phyloP scores from a whole-genome alignment of 768 basidiomycete species.

The Russula dissimulans region DNA sequence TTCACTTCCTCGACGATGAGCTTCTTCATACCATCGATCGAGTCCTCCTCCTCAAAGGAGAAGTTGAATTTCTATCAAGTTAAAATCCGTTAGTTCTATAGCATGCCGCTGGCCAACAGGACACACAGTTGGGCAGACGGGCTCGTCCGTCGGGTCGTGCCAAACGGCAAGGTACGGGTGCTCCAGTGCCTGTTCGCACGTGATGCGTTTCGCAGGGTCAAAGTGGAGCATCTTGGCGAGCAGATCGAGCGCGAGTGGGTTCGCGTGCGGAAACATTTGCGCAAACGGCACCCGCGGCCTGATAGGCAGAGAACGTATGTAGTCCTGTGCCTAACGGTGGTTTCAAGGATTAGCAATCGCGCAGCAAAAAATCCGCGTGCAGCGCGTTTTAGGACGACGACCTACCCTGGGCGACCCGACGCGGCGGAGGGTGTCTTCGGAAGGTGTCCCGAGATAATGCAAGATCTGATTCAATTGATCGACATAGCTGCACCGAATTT shows the following conservation, averaged over 20 bases:
- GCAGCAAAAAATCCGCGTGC: not conserved
- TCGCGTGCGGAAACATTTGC: slow-evolving; percentile 87
- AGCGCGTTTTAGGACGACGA: slow-evolving; percentile 3
- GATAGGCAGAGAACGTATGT: slow-evolving; percentile 96
- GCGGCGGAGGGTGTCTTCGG: slow-evolving; percentile 90
- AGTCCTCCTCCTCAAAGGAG: slow-evolving; percentile 92
- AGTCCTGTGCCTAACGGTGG: slow-evolving; percentile 77
- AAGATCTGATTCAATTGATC: slow-evolving; percentile 98
- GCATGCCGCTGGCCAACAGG: not conserved
- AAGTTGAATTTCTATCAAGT: slow-evolving; percentile 86
- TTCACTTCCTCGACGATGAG: slow-evolving; percentile 91
- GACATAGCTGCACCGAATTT: slow-evolving; percentile 58
- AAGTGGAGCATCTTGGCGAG: slow-evolving; percentile 88
- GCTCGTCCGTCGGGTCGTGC: slow-evolving; percentile 97
- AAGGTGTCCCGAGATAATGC: slow-evolving; percentile 96
- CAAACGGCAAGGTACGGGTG: slow-evolving; percentile 95
- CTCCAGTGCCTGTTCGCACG: slow-evolving; percentile 89
- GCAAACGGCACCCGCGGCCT: slow-evolving; percentile 90
- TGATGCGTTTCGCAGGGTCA: slow-evolving; percentile 93
- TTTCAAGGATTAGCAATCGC: not conserved
- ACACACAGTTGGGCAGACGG: slow-evolving; percentile 64
- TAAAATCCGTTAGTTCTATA: not conserved
- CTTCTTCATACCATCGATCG: slow-evolving; percentile 94
- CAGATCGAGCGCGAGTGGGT: slow-evolving; percentile 89
- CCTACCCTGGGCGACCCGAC: slow-evolving; percentile 90